Evolutionary conservation across 768 basidiomycete genomes (phyloP), one percentile per base, ranked within the genome.

Genomic region (Leccinum obscurum): DNA sequence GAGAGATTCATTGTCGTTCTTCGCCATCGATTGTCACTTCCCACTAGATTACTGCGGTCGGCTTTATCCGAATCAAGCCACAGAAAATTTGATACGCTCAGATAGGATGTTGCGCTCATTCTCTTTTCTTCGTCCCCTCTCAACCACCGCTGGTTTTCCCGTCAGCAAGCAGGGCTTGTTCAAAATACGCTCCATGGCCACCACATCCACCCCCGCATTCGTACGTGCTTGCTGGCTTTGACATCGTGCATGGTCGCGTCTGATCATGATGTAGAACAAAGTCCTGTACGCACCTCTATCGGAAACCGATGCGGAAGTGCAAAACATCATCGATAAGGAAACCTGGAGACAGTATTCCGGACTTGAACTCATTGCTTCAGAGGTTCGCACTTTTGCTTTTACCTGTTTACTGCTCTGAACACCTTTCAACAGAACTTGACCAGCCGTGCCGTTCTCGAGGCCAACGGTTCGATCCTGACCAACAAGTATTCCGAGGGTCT

Each of bases 401-500:
- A 26, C 39, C 28, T 0, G 3, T 28, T 57, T 56, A 20, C 15
- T 10, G 10, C 3, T 44, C 30, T 54, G 3, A 64, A 30, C 52
- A 20, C 8, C 32, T 4, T 20, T 1, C 6, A 24, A 44, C 48
- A 96, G 96, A 98, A 98, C 81, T 79, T 99, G 83, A 98, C 97
- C 60, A 94, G 93, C 68, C 83, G 86, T 69, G 94, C 96, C 26
- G 88, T 92, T 55, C 95, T 98, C 90, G 92, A 98, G 78, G 96
- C 95, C 64, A 98, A 98, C 77, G 97, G 97, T 54, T 98, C 96
- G 57, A 95, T 99, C 74, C 77, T 98, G 73, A 98, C 96, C 74
- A 97, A 97, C 87, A 98, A 98, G 80, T 97, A 97, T 83, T 98
- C 97, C 22, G 97, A 98, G 78, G 97, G 97, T 81, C 92, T 98